A percentile compares a stretch with the other conserved stretches of the same genome.
These are phyloP conservation scores for Suillus decipiens DNA, from an alignment of 768 basidiomycete species.

Conservation along the genomic window DNA sequence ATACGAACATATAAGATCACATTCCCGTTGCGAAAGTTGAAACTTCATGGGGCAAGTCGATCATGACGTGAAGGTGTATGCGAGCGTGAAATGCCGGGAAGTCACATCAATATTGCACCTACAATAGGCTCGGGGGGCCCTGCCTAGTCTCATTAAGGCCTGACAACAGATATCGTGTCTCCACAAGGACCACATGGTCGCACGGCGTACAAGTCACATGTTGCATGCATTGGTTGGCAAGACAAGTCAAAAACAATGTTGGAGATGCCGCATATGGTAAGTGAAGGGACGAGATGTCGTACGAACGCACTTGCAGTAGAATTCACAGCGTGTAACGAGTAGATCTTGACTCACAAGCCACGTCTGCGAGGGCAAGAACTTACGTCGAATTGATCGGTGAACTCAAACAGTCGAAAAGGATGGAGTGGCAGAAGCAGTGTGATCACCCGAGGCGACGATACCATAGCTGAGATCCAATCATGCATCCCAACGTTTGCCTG, in stretches of 20 bases:
- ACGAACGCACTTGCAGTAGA: background rate
- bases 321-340: background rate
- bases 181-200: background rate
- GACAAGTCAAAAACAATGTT: background rate
- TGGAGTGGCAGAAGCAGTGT: conserved; percentile 5
- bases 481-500: background rate
- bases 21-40: background rate
- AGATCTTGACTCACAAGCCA: conserved; percentile 4
- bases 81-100: conserved; percentile 1
- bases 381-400: conserved; percentile 3
- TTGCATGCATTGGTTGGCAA: conserved; percentile 1
- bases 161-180: background rate
- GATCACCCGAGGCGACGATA: conserved; percentile 1
- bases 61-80: conserved; percentile 6
- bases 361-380: background rate
- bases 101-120: background rate
- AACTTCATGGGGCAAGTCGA: background rate
- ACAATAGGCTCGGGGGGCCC: background rate
- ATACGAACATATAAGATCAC: background rate
- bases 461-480: background rate
- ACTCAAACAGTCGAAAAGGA: conserved; percentile 2
- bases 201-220: background rate
- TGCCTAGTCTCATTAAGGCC: background rate
- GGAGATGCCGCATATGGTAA: conserved; percentile 1
- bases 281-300: background rate